Evolutionary conservation across 305 asterid species (phyloP).

Genomic region (Fraxinus albicans): DNA sequence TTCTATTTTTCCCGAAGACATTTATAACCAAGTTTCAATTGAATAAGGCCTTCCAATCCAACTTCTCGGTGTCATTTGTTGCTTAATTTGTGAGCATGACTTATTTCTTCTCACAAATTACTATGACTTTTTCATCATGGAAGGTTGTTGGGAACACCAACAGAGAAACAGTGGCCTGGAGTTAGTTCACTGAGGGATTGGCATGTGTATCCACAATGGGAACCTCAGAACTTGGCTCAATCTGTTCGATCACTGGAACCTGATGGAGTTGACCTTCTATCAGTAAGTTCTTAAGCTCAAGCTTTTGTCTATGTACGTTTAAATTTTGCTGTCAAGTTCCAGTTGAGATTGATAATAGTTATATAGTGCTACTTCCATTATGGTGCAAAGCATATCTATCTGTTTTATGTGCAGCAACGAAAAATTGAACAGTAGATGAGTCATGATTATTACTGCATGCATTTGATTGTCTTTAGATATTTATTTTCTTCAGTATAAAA

Average conservation of each 20-base stretch:
- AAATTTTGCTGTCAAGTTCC: neutral
- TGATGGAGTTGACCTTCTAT: conserved; percentile 79
- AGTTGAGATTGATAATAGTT: neutral
- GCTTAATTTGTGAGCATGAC: neutral
- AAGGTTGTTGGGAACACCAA: conserved; percentile 92
- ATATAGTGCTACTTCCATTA: neutral
- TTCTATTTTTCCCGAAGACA: neutral
- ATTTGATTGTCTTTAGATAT: too few species aligned
- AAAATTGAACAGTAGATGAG: too few species aligned
- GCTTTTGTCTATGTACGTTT: neutral
- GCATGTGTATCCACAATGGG: conserved; percentile 97
- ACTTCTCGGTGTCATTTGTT: neutral
- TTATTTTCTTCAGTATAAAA: too few species aligned
- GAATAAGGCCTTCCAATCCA: neutral
- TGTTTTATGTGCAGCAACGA: too few species aligned
- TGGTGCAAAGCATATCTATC: neutral
- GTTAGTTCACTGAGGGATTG: conserved; percentile 75
- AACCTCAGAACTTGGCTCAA: conserved; percentile 73
- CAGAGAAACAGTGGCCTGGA: conserved; percentile 85
- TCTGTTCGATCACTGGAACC: conserved; percentile 76
- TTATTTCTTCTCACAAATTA: neutral
- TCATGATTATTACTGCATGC: too few species aligned
- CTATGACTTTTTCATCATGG: neutral
- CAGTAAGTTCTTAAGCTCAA: conserved; percentile 39
- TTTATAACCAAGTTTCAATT: neutral